Evolutionary conservation across 2,329 filamentous ascomycete genomes (phyloP).

Genomic region (Pseudocercospora crystallina): DNA sequence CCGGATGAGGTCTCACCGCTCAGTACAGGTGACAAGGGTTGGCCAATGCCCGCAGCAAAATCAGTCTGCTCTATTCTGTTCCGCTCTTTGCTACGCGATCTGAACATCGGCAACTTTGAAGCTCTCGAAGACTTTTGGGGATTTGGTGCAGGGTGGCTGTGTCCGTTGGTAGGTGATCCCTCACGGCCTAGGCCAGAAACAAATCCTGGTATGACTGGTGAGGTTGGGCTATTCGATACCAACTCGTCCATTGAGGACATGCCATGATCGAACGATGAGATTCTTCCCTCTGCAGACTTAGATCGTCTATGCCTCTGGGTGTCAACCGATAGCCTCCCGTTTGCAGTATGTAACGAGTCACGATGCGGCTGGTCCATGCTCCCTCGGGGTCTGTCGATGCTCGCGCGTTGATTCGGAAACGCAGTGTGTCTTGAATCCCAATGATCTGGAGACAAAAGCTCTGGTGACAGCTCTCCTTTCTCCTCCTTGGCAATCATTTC

Average conservation of each 20-base stretch:
- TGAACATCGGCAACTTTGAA: slow-evolving; percentile 34
- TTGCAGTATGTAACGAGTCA: slow-evolving; percentile 12
- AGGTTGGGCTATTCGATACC: slow-evolving; percentile 13
- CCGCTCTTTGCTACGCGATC: slow-evolving; percentile 40
- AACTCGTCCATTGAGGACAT: slow-evolving; percentile 16
- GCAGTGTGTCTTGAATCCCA: slow-evolving; percentile 33
- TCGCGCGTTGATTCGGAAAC: slow-evolving; percentile 20
- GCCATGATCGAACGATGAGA: slow-evolving; percentile 14
- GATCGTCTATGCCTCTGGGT: slow-evolving; percentile 18
- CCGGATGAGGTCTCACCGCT: slow-evolving; percentile 13
- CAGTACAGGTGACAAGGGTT: slow-evolving; percentile 16
- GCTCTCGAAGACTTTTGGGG: background rate
- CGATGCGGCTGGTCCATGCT: slow-evolving; percentile 3
- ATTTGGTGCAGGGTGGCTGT: too few species aligned
- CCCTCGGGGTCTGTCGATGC: slow-evolving; percentile 5
- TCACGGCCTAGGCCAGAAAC: slow-evolving; percentile 21
- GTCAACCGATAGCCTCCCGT: slow-evolving; percentile 25
- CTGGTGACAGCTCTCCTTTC: slow-evolving; percentile 38
- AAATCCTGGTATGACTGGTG: slow-evolving; percentile 22
- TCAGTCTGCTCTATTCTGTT: slow-evolving; percentile 33
- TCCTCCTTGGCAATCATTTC: slow-evolving; percentile 45
- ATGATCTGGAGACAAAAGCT: slow-evolving; percentile 43
- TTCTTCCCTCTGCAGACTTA: slow-evolving; percentile 25
- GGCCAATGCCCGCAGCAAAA: slow-evolving; percentile 25
- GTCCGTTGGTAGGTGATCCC: too few species aligned